Evolutionary conservation across 2,329 filamentous ascomycete species (phyloP).

Genomic region (Ceratocystis albifundus): DNA sequence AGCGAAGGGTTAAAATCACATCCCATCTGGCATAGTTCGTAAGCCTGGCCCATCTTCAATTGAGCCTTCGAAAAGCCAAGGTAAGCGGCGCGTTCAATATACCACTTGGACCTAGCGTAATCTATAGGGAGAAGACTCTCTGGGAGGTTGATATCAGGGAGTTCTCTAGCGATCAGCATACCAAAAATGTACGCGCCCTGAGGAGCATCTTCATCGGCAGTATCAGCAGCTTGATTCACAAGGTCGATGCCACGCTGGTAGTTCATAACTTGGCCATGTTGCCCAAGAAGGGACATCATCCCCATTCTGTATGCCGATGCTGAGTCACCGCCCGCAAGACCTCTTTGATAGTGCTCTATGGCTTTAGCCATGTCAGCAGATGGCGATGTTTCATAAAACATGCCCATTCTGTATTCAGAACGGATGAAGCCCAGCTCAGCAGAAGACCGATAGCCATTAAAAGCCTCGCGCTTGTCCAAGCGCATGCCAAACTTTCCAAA

Average conservation of each 20-base stretch:
- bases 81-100: slow-evolving; percentile 93
- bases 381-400: slow-evolving; percentile 91
- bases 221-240: slow-evolving; percentile 71
- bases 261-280: slow-evolving; percentile 81
- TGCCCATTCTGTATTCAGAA: slow-evolving; percentile 93
- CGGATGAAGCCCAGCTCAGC: slow-evolving; percentile 75
- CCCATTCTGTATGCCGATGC: slow-evolving; percentile 77
- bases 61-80: slow-evolving; percentile 94
- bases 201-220: slow-evolving; percentile 88
- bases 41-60: slow-evolving; percentile 91
- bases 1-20: slow-evolving; percentile 91
- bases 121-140: slow-evolving; percentile 57
- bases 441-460: slow-evolving; percentile 72
- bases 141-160: slow-evolving; percentile 81
- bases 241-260: slow-evolving; percentile 66
- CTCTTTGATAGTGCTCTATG: slow-evolving; percentile 77
- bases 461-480: slow-evolving; percentile 89
- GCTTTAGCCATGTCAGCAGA: slow-evolving; percentile 88
- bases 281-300: slow-evolving; percentile 94
- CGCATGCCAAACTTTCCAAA: slow-evolving; percentile 92
- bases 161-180: slow-evolving; percentile 81
- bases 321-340: slow-evolving; percentile 70
- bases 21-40: slow-evolving; percentile 83
- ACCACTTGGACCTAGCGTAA: slow-evolving; percentile 62
- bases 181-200: slow-evolving; percentile 93